Base-by-base conservation (phyloP, 345 rosid genomes). In the Turritis glabra region DNA sequence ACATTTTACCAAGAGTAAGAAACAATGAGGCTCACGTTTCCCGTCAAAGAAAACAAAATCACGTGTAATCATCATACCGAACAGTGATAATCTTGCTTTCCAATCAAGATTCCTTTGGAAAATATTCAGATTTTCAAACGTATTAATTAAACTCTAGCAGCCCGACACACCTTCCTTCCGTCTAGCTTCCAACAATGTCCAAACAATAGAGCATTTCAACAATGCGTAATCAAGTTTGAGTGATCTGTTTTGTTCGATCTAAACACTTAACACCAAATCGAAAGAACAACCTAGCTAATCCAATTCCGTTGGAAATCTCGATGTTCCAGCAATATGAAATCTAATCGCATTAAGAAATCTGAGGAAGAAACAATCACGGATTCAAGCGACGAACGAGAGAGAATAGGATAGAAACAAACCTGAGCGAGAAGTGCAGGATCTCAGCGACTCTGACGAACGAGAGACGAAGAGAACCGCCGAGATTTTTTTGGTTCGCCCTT, bases 381-480 rank as follows among this genome's bases (percentile, higher is more conserved):
- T 57, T 40, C 46, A 18, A 50, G 22, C 26, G 32, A 43, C 5
- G 51, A 55, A 11, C 12, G 10, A 26, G 22, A 38, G 23, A 56
- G 38, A 65, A n/a, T n/a, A n/a, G n/a, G n/a, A 61, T 29, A 17
- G 47, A 19, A 50, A 25, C 29, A 2, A 66, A 75, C 74, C 79
- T 37, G 41, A 50, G 1, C 3, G 65, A 65, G 18, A 67, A 66
- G 25, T 21, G 73, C 26, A 59, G 62, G 22, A 47, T 50, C 79
- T 74, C 72, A 35, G 71, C 25, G 47, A 64, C 51, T 55, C 32
- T 43, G 69, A 52, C 46, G 63, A 61, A 61, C 27, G 13, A 61
- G 5, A 37, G 67, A 74, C 30, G 52, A 66, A 29, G 61, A 50
- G 67, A 48, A 58, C 41, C 73, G 61, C 52, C 58, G 56, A 43